Conservation (phyloP, 495 filamentous ascomycete species). For the Collariella sp. region DNA sequence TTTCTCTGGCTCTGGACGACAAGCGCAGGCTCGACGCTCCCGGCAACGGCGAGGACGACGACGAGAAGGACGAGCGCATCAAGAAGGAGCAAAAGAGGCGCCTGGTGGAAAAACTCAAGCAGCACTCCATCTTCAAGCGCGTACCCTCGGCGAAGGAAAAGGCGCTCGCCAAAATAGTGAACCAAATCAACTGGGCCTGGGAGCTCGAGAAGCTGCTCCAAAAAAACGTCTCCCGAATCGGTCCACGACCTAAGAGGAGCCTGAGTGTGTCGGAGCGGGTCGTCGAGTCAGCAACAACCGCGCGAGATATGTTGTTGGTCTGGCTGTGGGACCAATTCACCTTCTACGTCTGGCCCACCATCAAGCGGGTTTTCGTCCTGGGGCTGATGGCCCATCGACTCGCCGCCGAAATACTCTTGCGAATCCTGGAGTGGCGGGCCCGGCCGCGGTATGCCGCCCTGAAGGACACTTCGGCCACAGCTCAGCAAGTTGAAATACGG, state of each 20-base stretch:
- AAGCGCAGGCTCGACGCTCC: constrained; percentile 40
- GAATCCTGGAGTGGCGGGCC: constrained; percentile 79
- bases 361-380: constrained; percentile 63
- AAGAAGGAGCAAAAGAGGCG: constrained; percentile 45
- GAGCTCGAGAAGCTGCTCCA: constrained; percentile 78
- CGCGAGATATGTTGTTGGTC: constrained; percentile 65
- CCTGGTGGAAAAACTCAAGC: constrained; percentile 80
- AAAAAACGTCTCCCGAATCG: constrained; percentile 76
- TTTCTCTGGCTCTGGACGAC: constrained; percentile 79
- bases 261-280: constrained; percentile 92
- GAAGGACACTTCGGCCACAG: constrained; percentile 93
- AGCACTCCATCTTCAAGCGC: constrained; percentile 75
- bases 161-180: constrained; percentile 71
- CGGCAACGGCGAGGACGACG: constrained; percentile 50
- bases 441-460: constrained; percentile 72
- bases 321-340: constrained; percentile 62
- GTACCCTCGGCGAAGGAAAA: constrained; percentile 72
- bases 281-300: constrained; percentile 81
- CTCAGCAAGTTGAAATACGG: constrained; percentile 97
- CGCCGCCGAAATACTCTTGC: constrained; percentile 69
- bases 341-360: constrained; percentile 68
- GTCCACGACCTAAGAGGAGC: constrained; percentile 67
- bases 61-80: constrained; percentile 51
- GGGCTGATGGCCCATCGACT: constrained; percentile 73
- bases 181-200: constrained; percentile 93